Evolutionary conservation across 179 eudicot genomes (phyloP).

Genomic region (Drosera spatulata): DNA sequence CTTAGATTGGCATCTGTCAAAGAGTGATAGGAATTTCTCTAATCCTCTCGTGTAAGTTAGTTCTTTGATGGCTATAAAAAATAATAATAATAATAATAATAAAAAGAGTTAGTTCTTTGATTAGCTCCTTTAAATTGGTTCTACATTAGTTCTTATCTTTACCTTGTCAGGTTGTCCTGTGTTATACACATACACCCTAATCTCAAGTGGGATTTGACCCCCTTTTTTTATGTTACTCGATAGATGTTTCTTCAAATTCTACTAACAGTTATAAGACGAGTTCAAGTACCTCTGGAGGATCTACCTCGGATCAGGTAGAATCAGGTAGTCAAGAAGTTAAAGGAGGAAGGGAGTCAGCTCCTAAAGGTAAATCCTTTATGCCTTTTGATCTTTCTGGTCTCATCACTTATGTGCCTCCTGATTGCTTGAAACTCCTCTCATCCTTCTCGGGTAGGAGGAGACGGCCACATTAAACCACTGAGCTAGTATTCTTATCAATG

Average conservation of each 20-base stretch:
- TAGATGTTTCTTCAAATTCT: constrained; percentile 18
- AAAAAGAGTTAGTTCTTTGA: too few species aligned
- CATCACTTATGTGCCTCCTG: too few species aligned
- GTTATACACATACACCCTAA: neutral
- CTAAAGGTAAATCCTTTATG: constrained; percentile 11
- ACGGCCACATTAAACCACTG: neutral
- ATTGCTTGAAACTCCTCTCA: too few species aligned
- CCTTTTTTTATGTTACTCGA: neutral
- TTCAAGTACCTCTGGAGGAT: constrained; percentile 11
- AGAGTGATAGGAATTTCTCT: too few species aligned
- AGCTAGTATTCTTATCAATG: too few species aligned
- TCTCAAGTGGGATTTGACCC: too few species aligned
- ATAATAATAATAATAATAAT: too few species aligned
- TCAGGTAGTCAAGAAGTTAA: constrained; percentile 13
- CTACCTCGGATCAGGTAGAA: constrained; percentile 9
- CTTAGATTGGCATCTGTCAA: too few species aligned
- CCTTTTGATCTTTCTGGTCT: neutral
- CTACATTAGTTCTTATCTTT: neutral
- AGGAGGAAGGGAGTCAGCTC: constrained; percentile 12
- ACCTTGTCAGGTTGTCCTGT: neutral
- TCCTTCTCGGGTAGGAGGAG: neutral
- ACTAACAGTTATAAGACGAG: constrained; percentile 13
- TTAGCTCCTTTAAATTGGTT: neutral
- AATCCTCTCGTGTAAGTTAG: neutral
- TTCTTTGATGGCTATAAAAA: neutral